These are phyloP conservation scores for Senna siamea DNA, from an alignment of 306 rosid species.

Conservation along the genomic window DNA sequence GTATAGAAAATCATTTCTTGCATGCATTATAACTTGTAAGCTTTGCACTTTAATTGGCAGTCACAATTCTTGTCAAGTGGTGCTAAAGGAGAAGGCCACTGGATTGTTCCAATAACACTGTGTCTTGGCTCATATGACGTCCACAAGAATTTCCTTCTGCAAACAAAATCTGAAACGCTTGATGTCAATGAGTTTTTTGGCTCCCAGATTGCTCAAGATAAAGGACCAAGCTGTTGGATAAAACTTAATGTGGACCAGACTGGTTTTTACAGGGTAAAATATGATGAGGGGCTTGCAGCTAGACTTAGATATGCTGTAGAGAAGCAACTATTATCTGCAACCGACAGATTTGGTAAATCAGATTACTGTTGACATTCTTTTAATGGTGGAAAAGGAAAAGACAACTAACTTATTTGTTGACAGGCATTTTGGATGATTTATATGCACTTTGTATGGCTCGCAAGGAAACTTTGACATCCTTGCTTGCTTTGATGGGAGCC, in stretches of 20 bases:
- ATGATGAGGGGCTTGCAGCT: constrained; percentile 74
- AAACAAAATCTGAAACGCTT: constrained; percentile 58
- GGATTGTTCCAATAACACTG: constrained; percentile 86
- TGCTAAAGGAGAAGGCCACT: constrained; percentile 76
- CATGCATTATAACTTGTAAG: constrained; percentile 31
- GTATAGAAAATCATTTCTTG: constrained; percentile 8
- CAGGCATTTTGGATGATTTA: constrained; percentile 90
- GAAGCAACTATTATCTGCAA: constrained; percentile 66
- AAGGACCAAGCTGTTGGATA: constrained; percentile 57
- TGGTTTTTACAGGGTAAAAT: constrained; percentile 96
- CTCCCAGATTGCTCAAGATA: constrained; percentile 36
- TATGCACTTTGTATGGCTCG: constrained; percentile 84
- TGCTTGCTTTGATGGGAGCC: constrained; percentile 82
- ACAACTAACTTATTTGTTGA: constrained; percentile 31
- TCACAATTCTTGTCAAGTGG: constrained; percentile 84
- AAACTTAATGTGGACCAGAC: constrained; percentile 92
- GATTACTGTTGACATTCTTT: constrained; percentile 11
- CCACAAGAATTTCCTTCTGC: constrained; percentile 70
- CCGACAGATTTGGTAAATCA: constrained; percentile 83
- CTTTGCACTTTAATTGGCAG: constrained; percentile 51
- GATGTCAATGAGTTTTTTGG: constrained; percentile 59
- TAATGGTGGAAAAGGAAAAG: constrained; percentile 24
- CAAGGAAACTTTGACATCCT: constrained; percentile 67
- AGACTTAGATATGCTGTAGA: constrained; percentile 77
- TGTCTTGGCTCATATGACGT: constrained; percentile 73